Evolutionary conservation across 148 eudicot species (phyloP).

Genomic region (Vaccinium myrtillus): DNA sequence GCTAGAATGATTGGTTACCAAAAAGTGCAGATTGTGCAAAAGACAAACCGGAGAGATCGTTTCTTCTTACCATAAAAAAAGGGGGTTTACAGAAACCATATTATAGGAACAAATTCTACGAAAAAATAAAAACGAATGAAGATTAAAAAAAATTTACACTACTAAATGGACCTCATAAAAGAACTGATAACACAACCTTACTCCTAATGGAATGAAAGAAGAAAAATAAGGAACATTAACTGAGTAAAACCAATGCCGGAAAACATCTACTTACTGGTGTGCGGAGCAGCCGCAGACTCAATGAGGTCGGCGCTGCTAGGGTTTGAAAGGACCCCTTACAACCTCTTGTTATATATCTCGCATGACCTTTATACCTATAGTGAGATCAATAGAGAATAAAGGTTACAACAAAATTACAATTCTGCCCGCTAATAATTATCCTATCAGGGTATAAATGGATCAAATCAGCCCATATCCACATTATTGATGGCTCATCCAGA

Average conservation of each 20-base stretch:
- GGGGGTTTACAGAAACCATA: slow-evolving; percentile 7
- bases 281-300: slow-evolving; percentile 4
- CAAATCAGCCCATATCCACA: slow-evolving; percentile 12
- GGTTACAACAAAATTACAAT: neutral
- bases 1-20: neutral
- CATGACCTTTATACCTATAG: slow-evolving; percentile 6
- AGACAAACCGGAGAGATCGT: neutral
- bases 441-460: slow-evolving; percentile 12
- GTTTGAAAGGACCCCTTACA: slow-evolving; percentile 9
- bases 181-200: slow-evolving; percentile 9
- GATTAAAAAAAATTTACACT: neutral
- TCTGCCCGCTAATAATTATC: slow-evolving; percentile 5
- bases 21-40: neutral
- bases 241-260: neutral
- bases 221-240: neutral
- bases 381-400: neutral
- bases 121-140: neutral
- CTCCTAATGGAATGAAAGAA: neutral
- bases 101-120: slow-evolving; percentile 12
- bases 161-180: neutral
- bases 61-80: slow-evolving; percentile 15
- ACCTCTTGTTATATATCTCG: neutral
- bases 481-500: slow-evolving; percentile 6
- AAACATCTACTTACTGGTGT: neutral
- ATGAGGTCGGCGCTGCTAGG: slow-evolving; percentile 17